Conservation (phyloP, 2,329 filamentous ascomycete species). For the Chrysoporthe puriensis region DNA sequence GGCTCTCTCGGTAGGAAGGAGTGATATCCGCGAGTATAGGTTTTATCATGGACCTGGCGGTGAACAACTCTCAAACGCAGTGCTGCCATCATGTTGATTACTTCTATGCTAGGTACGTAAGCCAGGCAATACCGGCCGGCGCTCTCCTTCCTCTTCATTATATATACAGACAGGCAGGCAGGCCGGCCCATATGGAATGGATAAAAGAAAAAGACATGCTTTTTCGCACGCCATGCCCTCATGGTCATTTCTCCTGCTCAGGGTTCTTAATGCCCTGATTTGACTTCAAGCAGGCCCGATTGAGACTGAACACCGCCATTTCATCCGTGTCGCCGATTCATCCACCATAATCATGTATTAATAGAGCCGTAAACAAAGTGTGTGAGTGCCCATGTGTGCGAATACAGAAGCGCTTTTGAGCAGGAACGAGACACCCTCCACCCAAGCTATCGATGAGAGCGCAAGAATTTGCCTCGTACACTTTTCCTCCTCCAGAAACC, state of each 20-base stretch:
- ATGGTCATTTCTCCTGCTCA: neutral
- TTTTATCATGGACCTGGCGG: neutral
- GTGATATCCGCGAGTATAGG: neutral
- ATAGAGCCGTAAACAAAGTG: constrained; percentile 2
- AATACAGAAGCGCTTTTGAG: constrained; percentile 10
- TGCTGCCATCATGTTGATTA: neutral
- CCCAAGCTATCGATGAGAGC: neutral
- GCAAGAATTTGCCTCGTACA: neutral
- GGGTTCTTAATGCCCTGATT: too few relatives aligned
- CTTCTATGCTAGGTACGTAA: constrained; percentile 2
- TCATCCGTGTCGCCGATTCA: neutral
- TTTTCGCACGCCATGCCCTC: constrained; percentile 7
- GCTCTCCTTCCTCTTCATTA: constrained; percentile 3
- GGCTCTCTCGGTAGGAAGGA: neutral
- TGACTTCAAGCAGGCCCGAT: neutral
- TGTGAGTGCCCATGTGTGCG: neutral
- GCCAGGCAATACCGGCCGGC: neutral
- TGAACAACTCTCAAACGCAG: neutral
- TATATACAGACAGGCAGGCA: neutral
- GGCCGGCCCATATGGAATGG: neutral
- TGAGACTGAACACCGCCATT: neutral
- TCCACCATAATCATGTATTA: constrained; percentile 21
- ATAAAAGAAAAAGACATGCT: neutral
- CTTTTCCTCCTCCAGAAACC: neutral
- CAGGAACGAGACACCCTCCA: neutral